Evolutionary conservation across 257 asterid genomes (phyloP), one percentile per base, ranked within the genome.

Genomic region (Scutellaria barbata): DNA sequence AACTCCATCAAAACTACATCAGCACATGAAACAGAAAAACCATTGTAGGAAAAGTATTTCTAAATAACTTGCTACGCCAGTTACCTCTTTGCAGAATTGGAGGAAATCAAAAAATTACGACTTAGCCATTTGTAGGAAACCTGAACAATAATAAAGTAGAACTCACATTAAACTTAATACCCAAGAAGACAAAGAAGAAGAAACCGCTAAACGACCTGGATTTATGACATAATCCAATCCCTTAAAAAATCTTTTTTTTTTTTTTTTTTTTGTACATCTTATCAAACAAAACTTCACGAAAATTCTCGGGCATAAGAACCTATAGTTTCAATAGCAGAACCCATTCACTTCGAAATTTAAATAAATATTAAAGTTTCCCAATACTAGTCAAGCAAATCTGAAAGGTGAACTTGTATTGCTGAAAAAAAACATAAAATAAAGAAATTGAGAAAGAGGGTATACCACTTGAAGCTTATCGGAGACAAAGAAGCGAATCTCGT

Each of bases 81-180:
- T 47, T 65, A 95, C 99, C 96, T 88, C 88, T 95, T 95, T 5
- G 98, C 98, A 74, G 84, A 88, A 80, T 92, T 83, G 41, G 99
- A 95, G 43, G 98, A 87, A 54, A 95, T 88, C 85, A 78, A 79
- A 80, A 86, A 91, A 62, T 89, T 89, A 47, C 96, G 90, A 84
- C 97, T 95, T 39, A 95, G 84, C 99, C 99, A 95, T 83, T 95
- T 95, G 87, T 95, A 95, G 13, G 99, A 95, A 76, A 95, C 96
- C 99, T 95, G 79, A 77, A 45, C 12, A 37, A 48, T 61, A 54
- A 45, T 52, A 25, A 16, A 25, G 5, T 7, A 10, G 8, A 63
- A 68, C 10, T 18, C 11, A 67, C 47, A 55, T 37, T 8, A 63
- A 9, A 13, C 35, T 43, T 7, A 56, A 16, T 5, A 33, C 61